A percentile compares a stretch with the other conserved stretches of the same genome.
phyloP scores from a whole-genome alignment of 441 rosid genomes.

The Populus hybrid region DNA sequence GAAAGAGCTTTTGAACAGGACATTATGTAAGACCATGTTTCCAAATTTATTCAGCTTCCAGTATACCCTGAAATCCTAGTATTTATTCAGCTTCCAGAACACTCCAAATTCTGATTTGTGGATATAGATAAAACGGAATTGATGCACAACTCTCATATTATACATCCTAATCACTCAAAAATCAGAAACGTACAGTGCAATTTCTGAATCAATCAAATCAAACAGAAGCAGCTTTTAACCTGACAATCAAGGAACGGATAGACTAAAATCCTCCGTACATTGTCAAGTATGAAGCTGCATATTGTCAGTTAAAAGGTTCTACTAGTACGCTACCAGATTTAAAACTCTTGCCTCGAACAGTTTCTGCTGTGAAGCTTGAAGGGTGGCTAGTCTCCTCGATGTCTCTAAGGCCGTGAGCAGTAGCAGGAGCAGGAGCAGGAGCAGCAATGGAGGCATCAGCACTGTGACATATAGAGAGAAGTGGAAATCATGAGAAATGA shows the following conservation, averaged over 20 bases:
- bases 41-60: background rate
- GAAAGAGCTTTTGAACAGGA: background rate
- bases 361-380: constrained; percentile 18
- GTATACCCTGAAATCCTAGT: background rate
- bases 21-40: background rate
- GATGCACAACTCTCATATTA: background rate
- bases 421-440: background rate
- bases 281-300: background rate
- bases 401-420: constrained; percentile 24
- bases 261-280: background rate
- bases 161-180: background rate
- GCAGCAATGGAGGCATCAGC: constrained; percentile 16
- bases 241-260: background rate
- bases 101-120: background rate
- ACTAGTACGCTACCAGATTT: background rate
- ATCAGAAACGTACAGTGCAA: background rate
- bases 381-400: constrained; percentile 25
- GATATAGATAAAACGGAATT: background rate
- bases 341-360: constrained; percentile 37
- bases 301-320: background rate
- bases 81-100: background rate
- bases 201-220: background rate
- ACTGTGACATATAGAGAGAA: constrained; percentile 27
- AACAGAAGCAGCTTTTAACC: background rate
- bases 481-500: constrained; percentile 5